Evolutionary conservation across 345 rosid species (phyloP), one percentile per base, ranked within the genome.

Genomic region (Sisymbrium altissimum): DNA sequence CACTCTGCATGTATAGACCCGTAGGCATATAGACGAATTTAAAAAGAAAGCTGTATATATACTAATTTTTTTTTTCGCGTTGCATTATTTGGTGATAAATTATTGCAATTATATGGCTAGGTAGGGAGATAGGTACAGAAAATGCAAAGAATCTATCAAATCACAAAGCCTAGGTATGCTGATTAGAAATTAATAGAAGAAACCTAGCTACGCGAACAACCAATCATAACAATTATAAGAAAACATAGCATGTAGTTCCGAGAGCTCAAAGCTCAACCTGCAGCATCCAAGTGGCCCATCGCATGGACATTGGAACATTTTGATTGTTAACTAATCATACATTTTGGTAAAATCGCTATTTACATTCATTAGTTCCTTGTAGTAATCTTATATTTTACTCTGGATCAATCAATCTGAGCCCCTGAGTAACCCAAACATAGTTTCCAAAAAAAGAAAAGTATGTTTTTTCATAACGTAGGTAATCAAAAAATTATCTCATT

Each of bases 61-160:
- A n/a, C n/a, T n/a, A n/a, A n/a, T n/a, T 62, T 19, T 59, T 30
- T 40, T 14, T 58, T 50, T 48, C 14, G 45, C 36, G 29, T 75
- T 60, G 46, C 40, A 75, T 68, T 75, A 60, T 75, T 68, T 50
- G 69, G 56, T 60, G 57, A 68, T 60, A 41, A 43, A 68, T 63
- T 48, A 66, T 57, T 48, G 33, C 73, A 57, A 39, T 67, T 49
- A 58, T 66, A 66, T 48, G 43, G 10, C 58, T 17, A 45, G 66
- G 58, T 45, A 56, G 66, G 71, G 58, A 15, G 21, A 45, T 50
- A 60, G 64, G 69, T 50, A 60, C 48, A 60, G 18, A 38, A 61
- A 60, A n/a, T n/a, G 60, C 46, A 35, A 43, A 62, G 17, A 66
- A 52, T 75, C 39, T 21, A 61, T 75, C 64, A 68, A 61, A 60